These are phyloP conservation scores for Alternaria gansuensis DNA, from an alignment of 2,329 filamentous ascomycete species.

Conservation along the genomic window DNA sequence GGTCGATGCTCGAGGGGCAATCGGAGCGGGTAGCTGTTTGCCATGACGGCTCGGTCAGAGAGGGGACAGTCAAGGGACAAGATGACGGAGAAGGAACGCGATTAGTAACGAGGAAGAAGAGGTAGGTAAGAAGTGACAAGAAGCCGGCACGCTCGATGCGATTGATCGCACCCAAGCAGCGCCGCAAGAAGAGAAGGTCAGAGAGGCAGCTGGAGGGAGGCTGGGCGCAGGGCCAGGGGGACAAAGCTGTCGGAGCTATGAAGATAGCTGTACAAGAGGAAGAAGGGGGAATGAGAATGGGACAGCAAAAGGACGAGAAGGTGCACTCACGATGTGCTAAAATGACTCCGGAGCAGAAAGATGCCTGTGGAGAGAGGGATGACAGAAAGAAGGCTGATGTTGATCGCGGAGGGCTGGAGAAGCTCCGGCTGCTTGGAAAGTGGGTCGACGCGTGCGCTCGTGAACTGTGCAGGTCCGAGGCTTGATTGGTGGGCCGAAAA, in stretches of 20 bases:
- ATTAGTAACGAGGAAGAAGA: constrained; percentile 39
- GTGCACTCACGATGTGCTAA: constrained; percentile 54
- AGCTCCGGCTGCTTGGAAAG: constrained; percentile 30
- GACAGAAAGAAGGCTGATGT: constrained; percentile 37
- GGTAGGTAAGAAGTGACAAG: constrained; percentile 37
- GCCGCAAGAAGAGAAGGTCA: constrained; percentile 46
- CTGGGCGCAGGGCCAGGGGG: constrained; percentile 44
- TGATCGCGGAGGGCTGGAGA: constrained; percentile 30
- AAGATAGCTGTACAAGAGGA: constrained; percentile 43
- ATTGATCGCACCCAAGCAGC: constrained; percentile 45
- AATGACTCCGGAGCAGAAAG: constrained; percentile 34
- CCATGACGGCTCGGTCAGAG: constrained; percentile 55
- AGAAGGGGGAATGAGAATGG: constrained; percentile 43
- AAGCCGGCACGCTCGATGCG: constrained; percentile 42
- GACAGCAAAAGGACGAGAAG: constrained; percentile 40
- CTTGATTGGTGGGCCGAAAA: constrained; percentile 30
- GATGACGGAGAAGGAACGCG: constrained; percentile 38
- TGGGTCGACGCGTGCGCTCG: constrained; percentile 32
- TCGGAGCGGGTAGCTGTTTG: constrained; percentile 52
- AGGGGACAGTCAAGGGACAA: constrained; percentile 48
- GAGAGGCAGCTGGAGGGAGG: constrained; percentile 40
- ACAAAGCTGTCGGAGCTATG: constrained; percentile 47
- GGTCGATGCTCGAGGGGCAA: constrained; percentile 42
- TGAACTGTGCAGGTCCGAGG: constrained; percentile 19
- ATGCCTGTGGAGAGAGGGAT: constrained; percentile 38